phyloP scores from a whole-genome alignment of 106 monocot genomes.

The Platanthera zijinensis region DNA sequence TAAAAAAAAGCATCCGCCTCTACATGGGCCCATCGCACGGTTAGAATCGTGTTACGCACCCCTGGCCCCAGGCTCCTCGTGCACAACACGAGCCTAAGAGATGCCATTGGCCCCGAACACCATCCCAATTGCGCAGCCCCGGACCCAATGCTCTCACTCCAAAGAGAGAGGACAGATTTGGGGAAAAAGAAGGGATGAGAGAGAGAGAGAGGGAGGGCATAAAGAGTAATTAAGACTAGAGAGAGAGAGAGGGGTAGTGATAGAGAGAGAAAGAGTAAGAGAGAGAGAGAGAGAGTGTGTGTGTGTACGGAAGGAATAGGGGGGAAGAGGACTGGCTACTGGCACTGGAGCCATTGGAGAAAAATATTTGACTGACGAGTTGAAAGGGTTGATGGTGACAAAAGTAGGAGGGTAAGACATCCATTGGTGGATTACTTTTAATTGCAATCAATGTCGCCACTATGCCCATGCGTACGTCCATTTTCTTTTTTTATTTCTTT shows the following conservation, averaged over 20 bases:
- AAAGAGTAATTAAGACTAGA: no score
- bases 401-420: neutral
- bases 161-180: neutral
- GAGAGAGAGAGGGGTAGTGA: neutral
- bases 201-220: neutral
- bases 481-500: no score
- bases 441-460: conserved; percentile 3
- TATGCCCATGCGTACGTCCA: no score
- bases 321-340: neutral
- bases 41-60: no score
- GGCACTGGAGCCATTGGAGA: neutral
- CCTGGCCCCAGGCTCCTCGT: no score
- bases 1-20: no score
- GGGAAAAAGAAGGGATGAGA: neutral
- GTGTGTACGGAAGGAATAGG: neutral
- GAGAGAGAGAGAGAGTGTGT: neutral
- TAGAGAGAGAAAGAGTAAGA: neutral
- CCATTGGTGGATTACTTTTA: neutral
- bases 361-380: neutral
- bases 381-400: conserved; percentile 3
- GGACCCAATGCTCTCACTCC: no score
- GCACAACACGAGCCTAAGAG: no score
- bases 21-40: no score
- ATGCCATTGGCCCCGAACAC: no score
- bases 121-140: no score